Percentiles rank a stretch among this genome's conserved stretches.
Conservation (phyloP, 2,329 filamentous ascomycete genomes). For the Cladosporium cucumerinum region DNA sequence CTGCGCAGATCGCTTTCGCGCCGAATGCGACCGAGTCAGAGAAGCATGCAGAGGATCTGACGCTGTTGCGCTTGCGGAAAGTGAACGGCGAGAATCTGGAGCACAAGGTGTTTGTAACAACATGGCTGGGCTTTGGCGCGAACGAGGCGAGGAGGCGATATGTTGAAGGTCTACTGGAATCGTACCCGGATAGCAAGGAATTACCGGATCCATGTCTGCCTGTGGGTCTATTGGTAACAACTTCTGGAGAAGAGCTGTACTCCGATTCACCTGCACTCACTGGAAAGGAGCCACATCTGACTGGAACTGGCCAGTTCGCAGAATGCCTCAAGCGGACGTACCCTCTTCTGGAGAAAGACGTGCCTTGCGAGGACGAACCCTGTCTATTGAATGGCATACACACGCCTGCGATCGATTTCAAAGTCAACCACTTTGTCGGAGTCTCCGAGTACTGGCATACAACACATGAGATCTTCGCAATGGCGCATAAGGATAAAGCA, state of each 20-base stretch:
- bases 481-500: slow-evolving; percentile 69
- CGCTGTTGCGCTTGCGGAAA: slow-evolving; percentile 77
- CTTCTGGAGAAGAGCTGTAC: slow-evolving; percentile 60
- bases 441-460: slow-evolving; percentile 99
- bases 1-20: slow-evolving; percentile 95
- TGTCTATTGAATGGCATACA: slow-evolving; percentile 90
- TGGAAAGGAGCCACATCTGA: slow-evolving; percentile 52
- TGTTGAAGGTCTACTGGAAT: slow-evolving; percentile 69
- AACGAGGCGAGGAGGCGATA: slow-evolving; percentile 87
- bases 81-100: slow-evolving; percentile 74
- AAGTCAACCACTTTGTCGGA: slow-evolving; percentile 95
- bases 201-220: slow-evolving; percentile 91
- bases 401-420: slow-evolving; percentile 92
- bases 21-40: slow-evolving; percentile 87
- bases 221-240: slow-evolving; percentile 66
- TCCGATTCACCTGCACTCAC: slow-evolving; percentile 34
- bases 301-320: slow-evolving; percentile 83
- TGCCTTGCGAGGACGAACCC: slow-evolving; percentile 74
- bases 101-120: slow-evolving; percentile 89
- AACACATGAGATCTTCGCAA: slow-evolving; percentile 87
- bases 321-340: slow-evolving; percentile 80
- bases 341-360: slow-evolving; percentile 85
- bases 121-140: slow-evolving; percentile 96
- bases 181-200: slow-evolving; percentile 65
- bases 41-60: slow-evolving; percentile 86